A percentile compares a stretch with the other conserved stretches of the same genome.
Evolutionary conservation across 1,284 basidiomycete species (phyloP).

Genomic region (Omphalotus olearius): DNA sequence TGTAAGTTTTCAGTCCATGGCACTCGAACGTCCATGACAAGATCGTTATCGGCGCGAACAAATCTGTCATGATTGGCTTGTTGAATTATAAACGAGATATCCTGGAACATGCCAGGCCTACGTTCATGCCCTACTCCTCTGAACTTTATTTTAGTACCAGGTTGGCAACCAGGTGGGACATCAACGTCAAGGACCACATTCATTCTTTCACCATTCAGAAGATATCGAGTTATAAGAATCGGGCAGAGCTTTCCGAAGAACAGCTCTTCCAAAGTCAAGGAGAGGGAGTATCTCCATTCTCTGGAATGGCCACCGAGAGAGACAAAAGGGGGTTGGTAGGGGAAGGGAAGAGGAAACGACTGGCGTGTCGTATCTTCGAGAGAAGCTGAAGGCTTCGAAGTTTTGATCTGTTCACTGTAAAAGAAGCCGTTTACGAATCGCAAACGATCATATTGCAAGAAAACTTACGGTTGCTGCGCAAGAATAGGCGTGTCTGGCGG

Average conservation of each 20-base stretch:
- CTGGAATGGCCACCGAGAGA: conserved; percentile 24
- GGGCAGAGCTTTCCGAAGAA: conserved; percentile 78
- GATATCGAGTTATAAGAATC: conserved; percentile 74
- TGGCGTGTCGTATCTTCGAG: not conserved
- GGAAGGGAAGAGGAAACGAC: conserved; percentile 4
- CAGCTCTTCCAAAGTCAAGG: conserved; percentile 80
- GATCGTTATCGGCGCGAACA: conserved; percentile 67
- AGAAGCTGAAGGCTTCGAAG: too few species aligned
- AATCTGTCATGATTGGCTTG: conserved; percentile 72
- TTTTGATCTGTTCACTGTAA: too few species aligned
- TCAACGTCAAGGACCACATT: conserved; percentile 74
- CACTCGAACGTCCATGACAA: conserved; percentile 63
- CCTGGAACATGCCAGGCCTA: conserved; percentile 64
- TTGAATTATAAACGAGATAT: conserved; percentile 77
- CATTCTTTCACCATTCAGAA: conserved; percentile 58
- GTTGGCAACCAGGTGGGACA: conserved; percentile 67
- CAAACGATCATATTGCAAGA: too few species aligned
- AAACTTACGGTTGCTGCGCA: too few species aligned
- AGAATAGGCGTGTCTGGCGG: too few species aligned
- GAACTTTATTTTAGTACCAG: conserved; percentile 78
- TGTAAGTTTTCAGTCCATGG: conserved; percentile 68
- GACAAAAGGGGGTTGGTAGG: conserved; percentile 3
- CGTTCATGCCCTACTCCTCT: conserved; percentile 76
- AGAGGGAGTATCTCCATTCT: conserved; percentile 67
- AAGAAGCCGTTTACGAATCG: too few species aligned